Percentiles rank a stretch among this genome's conserved stretches.
Evolutionary conservation across 768 basidiomycete species (phyloP).

Genomic region (Crassisporium funariophilum): DNA sequence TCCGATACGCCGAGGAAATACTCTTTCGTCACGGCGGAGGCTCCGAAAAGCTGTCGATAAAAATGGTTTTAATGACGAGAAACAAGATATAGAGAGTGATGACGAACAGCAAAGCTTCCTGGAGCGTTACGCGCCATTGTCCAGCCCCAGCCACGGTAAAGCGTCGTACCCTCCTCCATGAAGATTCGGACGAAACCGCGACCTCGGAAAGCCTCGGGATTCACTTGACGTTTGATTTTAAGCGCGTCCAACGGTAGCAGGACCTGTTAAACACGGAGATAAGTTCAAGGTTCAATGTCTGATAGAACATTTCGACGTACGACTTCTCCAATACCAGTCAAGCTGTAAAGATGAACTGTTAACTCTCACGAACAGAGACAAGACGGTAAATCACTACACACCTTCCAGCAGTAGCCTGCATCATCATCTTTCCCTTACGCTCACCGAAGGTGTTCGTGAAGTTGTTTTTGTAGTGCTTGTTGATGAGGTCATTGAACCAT

Average conservation of each 20-base stretch:
- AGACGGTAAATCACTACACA: constrained; percentile 28
- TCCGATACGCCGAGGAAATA: constrained; percentile 87
- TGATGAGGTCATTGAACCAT: constrained; percentile 93
- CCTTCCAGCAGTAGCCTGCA: constrained; percentile 95
- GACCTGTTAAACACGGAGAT: constrained; percentile 44
- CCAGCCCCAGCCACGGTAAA: constrained; percentile 99
- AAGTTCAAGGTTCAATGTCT: background rate
- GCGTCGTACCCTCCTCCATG: constrained; percentile 84
- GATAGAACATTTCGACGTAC: constrained; percentile 42
- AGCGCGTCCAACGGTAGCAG: constrained; percentile 96
- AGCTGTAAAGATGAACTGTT: constrained; percentile 35
- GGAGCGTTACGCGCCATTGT: constrained; percentile 98
- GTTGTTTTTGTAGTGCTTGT: constrained; percentile 73
- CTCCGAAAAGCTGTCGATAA: constrained; percentile 85
- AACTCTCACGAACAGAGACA: background rate
- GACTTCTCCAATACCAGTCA: constrained; percentile 93
- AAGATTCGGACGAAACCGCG: constrained; percentile 90
- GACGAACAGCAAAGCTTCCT: constrained; percentile 86
- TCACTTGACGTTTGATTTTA: constrained; percentile 98
- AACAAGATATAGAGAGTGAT: background rate
- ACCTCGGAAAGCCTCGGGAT: constrained; percentile 97
- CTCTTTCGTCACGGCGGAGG: constrained; percentile 93
- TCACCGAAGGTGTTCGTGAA: constrained; percentile 90
- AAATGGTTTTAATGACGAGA: background rate
- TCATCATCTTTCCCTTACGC: constrained; percentile 93